Percentiles rank a stretch among this genome's conserved stretches.
Evolutionary conservation across 805 yeast species (phyloP).

Genomic region (Candida koratica): DNA sequence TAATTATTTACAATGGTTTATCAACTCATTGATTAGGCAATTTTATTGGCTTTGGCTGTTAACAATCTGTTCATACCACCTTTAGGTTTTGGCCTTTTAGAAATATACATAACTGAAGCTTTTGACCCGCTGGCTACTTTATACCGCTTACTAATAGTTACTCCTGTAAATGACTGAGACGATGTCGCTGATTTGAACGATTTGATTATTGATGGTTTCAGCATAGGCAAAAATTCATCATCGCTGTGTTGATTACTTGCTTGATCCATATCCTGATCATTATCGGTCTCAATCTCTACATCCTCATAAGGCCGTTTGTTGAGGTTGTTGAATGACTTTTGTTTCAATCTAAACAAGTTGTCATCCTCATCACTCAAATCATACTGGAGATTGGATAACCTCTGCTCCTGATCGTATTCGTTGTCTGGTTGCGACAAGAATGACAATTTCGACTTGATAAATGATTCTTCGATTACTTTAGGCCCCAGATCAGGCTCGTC

Average conservation of each 20-base stretch:
- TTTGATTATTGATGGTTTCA: conserved; percentile 44
- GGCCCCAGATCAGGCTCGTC: conserved; percentile 17
- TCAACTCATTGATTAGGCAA: conserved; percentile 2
- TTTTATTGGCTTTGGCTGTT: conserved; percentile 2
- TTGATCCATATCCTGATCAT: conserved; percentile 16
- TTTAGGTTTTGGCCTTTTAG: conserved; percentile 27
- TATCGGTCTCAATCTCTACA: conserved; percentile 22
- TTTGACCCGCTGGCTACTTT: conserved; percentile 53
- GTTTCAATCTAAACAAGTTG: conserved; percentile 46
- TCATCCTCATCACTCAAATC: conserved; percentile 35
- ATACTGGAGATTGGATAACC: conserved; percentile 32
- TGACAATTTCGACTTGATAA: conserved; percentile 54
- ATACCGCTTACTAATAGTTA: conserved; percentile 50
- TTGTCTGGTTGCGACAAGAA: conserved; percentile 40
- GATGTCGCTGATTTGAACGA: conserved; percentile 44
- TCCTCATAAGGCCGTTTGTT: conserved; percentile 19
- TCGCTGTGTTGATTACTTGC: conserved; percentile 20
- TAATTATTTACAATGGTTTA: conserved; percentile 1
- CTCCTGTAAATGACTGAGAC: conserved; percentile 44
- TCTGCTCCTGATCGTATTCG: conserved; percentile 30
- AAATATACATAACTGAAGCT: conserved; percentile 56
- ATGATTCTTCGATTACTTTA: conserved; percentile 46
- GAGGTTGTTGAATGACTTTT: conserved; percentile 28
- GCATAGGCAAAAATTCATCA: conserved; percentile 37
- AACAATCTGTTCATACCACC: conserved; percentile 13